Percentiles rank a stretch among this genome's conserved stretches.
These are phyloP conservation scores for Nakaseomyces nivariensis DNA, from an alignment of 1,139 yeast species.

Conservation along the genomic window DNA sequence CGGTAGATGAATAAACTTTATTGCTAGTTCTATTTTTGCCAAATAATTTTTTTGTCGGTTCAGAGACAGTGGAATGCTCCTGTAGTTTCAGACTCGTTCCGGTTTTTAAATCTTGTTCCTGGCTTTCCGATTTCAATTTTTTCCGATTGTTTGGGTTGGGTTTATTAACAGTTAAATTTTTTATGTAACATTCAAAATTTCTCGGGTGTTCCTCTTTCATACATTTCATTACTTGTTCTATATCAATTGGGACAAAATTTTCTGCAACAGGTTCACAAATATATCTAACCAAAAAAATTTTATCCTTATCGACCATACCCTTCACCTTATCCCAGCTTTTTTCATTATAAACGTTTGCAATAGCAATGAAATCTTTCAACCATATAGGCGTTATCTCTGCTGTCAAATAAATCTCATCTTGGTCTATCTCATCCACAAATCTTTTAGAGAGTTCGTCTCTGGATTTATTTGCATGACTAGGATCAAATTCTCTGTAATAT, in stretches of 20 bases:
- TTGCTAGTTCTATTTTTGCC: too few relatives aligned
- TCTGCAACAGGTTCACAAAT: conserved; percentile 24
- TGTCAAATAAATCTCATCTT: conserved; percentile 23
- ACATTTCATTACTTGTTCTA: conserved; percentile 13
- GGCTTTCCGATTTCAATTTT: neutral
- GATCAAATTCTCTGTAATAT: conserved; percentile 12
- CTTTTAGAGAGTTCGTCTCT: conserved; percentile 5
- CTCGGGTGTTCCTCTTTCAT: conserved; percentile 17
- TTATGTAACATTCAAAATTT: conserved; percentile 20
- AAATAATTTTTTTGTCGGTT: neutral
- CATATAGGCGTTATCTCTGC: conserved; percentile 26
- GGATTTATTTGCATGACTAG: conserved; percentile 4
- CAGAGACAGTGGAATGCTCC: neutral
- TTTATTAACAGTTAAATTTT: conserved; percentile 12
- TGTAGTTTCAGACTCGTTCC: neutral
- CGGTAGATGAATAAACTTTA: too few relatives aligned
- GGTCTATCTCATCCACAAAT: conserved; percentile 16
- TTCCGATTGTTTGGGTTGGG: neutral
- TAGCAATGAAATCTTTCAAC: conserved; percentile 18
- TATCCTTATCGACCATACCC: conserved; percentile 6
- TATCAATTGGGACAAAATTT: conserved; percentile 19
- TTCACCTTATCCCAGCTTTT: conserved; percentile 7
- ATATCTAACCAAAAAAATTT: conserved; percentile 17
- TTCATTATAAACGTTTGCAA: conserved; percentile 16
- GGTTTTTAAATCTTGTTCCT: neutral